Evolutionary conservation across 257 asterid species (phyloP).

Genomic region (Datura wrightii): DNA sequence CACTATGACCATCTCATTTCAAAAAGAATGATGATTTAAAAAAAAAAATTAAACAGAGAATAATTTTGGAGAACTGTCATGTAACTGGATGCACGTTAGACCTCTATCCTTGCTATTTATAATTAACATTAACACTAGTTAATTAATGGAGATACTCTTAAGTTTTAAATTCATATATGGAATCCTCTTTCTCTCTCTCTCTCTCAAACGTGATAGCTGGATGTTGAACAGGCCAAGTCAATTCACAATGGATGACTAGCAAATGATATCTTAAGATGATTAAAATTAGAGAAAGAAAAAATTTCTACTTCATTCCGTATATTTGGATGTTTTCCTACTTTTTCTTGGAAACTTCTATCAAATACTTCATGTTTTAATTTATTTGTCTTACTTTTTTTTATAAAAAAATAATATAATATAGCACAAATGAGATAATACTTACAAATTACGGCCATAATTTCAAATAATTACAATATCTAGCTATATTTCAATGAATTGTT

Average conservation of each 20-base stretch:
- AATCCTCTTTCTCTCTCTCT: background rate
- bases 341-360: background rate
- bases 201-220: background rate
- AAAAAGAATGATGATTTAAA: background rate
- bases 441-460: too few species aligned
- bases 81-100: slow-evolving; percentile 19
- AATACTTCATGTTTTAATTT: too few species aligned
- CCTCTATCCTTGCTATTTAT: background rate
- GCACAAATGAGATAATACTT: too few species aligned
- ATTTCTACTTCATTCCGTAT: background rate
- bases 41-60: background rate
- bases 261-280: background rate
- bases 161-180: background rate
- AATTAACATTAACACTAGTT: background rate
- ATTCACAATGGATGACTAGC: background rate
- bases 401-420: too few species aligned
- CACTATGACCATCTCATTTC: background rate
- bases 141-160: background rate
- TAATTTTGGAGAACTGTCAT: background rate
- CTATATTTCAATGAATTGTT: too few species aligned
- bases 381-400: too few species aligned
- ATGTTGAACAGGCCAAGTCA: background rate
- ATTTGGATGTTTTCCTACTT: background rate
- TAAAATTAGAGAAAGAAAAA: background rate
- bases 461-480: too few species aligned